Percentiles rank a stretch among this genome's conserved stretches.
Evolutionary conservation across 345 rosid genomes (phyloP).

Genomic region (Excoecaria cochinchinensis): DNA sequence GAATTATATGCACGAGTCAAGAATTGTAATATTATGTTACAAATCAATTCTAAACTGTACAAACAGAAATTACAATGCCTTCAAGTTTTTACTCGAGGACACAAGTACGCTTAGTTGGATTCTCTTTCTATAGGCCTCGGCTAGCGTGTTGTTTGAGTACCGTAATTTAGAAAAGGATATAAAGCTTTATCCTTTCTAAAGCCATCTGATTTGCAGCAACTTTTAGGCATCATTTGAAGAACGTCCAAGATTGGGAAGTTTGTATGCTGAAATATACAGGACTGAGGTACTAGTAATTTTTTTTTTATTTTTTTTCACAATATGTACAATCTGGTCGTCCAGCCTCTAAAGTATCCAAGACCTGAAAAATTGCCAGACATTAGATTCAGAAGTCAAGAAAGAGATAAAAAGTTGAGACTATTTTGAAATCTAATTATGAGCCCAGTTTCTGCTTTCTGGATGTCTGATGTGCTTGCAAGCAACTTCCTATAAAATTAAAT

Average conservation of each 20-base stretch:
- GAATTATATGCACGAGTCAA: not conserved
- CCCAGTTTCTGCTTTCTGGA: not conserved
- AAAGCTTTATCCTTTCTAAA: not conserved
- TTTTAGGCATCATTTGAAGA: not conserved
- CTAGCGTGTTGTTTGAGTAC: too few species aligned
- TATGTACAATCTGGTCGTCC: not conserved
- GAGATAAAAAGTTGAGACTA: not conserved
- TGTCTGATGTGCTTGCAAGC: not conserved
- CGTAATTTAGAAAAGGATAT: too few species aligned
- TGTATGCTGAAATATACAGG: not conserved
- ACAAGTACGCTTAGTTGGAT: not conserved
- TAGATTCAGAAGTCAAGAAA: not conserved
- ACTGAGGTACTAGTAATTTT: not conserved
- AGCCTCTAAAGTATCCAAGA: constrained; percentile 5
- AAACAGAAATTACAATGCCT: not conserved
- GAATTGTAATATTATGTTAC: not conserved
- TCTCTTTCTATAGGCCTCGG: not conserved
- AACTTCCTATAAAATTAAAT: not conserved
- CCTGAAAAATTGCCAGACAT: not conserved
- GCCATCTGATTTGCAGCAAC: not conserved
- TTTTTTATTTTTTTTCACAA: not conserved
- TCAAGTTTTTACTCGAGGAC: not conserved
- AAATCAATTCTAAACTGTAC: constrained; percentile 1
- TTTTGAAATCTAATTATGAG: not conserved
- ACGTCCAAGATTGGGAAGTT: not conserved